Evolutionary conservation across 163 green algal genomes (phyloP).

Genomic region (Picocystis sp.): DNA sequence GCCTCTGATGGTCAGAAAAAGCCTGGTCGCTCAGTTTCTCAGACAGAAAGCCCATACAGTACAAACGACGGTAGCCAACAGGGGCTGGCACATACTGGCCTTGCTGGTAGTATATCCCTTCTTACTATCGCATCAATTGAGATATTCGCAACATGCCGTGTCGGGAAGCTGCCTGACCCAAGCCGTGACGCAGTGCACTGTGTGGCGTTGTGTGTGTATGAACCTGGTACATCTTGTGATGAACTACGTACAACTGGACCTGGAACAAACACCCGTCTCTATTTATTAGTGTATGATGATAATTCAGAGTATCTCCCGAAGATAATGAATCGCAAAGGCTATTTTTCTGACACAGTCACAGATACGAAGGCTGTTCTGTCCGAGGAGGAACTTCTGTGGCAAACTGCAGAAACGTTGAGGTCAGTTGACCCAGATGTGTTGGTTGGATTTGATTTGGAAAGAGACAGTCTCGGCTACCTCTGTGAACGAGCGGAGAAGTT

Average conservation of each 20-base stretch:
- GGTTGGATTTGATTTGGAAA: conserved; percentile 76
- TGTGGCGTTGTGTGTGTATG: conserved; percentile 30
- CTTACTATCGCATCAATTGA: conserved; percentile 1
- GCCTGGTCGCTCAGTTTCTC: too few relatives aligned
- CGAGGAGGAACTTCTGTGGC: conserved; percentile 47
- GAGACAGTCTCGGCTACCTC: conserved; percentile 69
- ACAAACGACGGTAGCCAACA: too few relatives aligned
- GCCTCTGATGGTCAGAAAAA: too few relatives aligned
- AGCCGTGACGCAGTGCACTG: conserved; percentile 46
- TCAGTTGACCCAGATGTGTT: conserved; percentile 81
- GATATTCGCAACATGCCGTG: conserved; percentile 39
- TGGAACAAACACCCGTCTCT: neutral
- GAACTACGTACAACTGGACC: neutral
- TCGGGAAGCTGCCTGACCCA: conserved; percentile 60
- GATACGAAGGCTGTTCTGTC: conserved; percentile 18
- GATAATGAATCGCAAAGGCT: too few relatives aligned
- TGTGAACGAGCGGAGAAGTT: conserved; percentile 32
- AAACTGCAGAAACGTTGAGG: conserved; percentile 33
- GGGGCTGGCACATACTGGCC: too few relatives aligned
- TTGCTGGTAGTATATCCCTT: too few relatives aligned
- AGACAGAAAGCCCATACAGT: too few relatives aligned
- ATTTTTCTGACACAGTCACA: too few relatives aligned
- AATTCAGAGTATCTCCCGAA: too few relatives aligned
- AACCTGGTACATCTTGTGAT: neutral
- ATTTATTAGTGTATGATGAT: neutral